Evolutionary conservation across 306 rosid species (phyloP).

Genomic region (Boehmeria nivea): DNA sequence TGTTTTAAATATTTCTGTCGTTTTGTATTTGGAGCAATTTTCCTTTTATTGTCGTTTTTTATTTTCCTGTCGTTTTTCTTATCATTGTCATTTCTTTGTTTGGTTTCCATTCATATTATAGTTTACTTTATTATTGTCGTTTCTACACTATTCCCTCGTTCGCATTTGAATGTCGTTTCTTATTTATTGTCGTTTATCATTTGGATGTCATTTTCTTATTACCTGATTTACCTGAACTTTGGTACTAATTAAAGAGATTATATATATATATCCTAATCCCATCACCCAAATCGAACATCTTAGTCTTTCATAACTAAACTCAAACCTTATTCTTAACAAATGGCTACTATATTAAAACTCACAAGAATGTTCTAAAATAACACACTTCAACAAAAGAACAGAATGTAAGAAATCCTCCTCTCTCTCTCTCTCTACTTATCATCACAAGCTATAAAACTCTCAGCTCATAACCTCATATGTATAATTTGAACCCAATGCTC

Average conservation of each 20-base stretch:
- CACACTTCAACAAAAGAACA: constrained; percentile 29
- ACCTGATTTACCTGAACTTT: too few relatives aligned
- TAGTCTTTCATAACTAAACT: constrained; percentile 12
- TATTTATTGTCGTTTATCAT: too few relatives aligned
- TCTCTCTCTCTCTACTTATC: constrained; percentile 15
- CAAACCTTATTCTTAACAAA: constrained; percentile 4
- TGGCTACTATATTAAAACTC: constrained; percentile 18
- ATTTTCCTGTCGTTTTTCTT: neutral
- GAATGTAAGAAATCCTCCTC: too few relatives aligned
- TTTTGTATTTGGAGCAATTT: neutral
- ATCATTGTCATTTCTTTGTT: too few relatives aligned
- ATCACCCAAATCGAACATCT: too few relatives aligned
- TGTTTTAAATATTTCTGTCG: neutral
- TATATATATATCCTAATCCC: too few relatives aligned
- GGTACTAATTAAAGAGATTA: too few relatives aligned
- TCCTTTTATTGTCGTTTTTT: neutral
- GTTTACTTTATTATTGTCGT: too few relatives aligned
- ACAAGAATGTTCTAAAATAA: constrained; percentile 20
- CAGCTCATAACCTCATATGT: neutral
- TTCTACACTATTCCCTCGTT: too few relatives aligned
- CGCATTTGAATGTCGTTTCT: too few relatives aligned
- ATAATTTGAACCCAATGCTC: constrained; percentile 20
- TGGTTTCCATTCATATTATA: too few relatives aligned
- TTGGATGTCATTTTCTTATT: too few relatives aligned
- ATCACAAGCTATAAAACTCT: constrained; percentile 17